Base-by-base conservation (phyloP, 1,139 yeast genomes). In the Hemisphaericaspora lyxosophila region DNA sequence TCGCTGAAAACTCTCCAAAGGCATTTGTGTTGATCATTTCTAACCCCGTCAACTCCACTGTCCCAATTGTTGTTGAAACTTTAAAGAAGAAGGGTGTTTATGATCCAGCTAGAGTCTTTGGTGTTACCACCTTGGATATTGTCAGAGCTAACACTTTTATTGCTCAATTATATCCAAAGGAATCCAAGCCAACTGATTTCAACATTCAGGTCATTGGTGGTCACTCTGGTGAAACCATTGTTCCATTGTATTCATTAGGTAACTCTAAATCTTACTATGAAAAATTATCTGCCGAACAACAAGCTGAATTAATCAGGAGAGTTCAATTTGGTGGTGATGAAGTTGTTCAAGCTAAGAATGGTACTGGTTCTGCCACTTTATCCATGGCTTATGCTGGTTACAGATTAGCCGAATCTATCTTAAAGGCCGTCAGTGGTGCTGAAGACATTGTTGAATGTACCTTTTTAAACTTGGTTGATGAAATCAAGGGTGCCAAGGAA, bases 381-480 rank as follows among this genome's bases (percentile, higher is more conserved):
- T 90, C 97, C 44, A 92, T 92, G 98, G 97, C 97, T 49, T 90
- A 85, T 64, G 98, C 97, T 42, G 97, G 97, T 71, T 94, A 94
- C 60, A 82, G 85, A 67, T 87, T 89, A 60, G 95, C 97, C 46
- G 85, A 84, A 64, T 78, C 95, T 36, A 90, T 92, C 47, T 78
- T 92, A 62, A 75, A 80, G 65, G 87, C 90, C 56, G 67, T 84
- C 50, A 73, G 75, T 34, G 92, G 94, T 57, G 83, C 82, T 59
- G 64, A 76, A 51, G 74, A 77, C 53, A 73, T 89, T 45, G 73
- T 83, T 47, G 96, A 88, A 70, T 85, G 94, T 58, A 71, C 96
- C 33, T 87, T 71, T 57, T 80, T 83, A 57, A 59, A 70, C 54
- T 64, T 70, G 54, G 67, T 64, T 51, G 49, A 60, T 36, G 55